Conservation (phyloP, 1,139 yeast species). For the Petasospora rhodanensis region DNA sequence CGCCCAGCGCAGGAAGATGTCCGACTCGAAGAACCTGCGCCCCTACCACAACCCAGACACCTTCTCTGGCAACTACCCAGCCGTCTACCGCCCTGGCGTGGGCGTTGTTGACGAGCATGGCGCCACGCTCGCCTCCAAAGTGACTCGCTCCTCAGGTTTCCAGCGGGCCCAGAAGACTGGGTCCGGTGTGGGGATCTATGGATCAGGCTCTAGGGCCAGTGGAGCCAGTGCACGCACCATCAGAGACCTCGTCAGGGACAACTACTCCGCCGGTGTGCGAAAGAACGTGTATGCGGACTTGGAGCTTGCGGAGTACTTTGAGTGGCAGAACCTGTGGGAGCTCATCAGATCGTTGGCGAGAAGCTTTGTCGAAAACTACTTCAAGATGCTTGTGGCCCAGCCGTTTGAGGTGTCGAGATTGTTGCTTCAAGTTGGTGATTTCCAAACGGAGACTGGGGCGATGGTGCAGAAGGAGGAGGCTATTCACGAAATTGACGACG, state of each 20-base stretch:
- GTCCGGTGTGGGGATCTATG: too few relatives aligned
- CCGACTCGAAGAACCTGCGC: slow-evolving; percentile 33
- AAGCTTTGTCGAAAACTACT: slow-evolving; percentile 64
- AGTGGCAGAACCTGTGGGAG: slow-evolving; percentile 51
- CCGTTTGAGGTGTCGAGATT: slow-evolving; percentile 86
- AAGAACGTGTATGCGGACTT: slow-evolving; percentile 55
- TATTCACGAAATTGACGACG: slow-evolving; percentile 35
- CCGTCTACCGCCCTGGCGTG: slow-evolving; percentile 54
- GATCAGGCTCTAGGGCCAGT: too few relatives aligned
- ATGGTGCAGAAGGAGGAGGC: slow-evolving; percentile 32
- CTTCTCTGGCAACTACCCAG: slow-evolving; percentile 64
- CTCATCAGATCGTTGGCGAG: slow-evolving; percentile 48
- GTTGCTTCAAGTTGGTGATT: slow-evolving; percentile 74
- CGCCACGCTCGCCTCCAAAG: slow-evolving; percentile 33
- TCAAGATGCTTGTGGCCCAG: slow-evolving; percentile 66
- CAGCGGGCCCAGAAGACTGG: slow-evolving; percentile 1
- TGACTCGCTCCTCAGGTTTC: slow-evolving; percentile 17
- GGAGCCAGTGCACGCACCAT: slow-evolving; percentile 6
- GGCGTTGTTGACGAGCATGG: slow-evolving; percentile 45
- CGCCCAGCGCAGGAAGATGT: slow-evolving; percentile 4
- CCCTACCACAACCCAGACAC: slow-evolving; percentile 73
- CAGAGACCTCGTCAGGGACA: slow-evolving; percentile 21
- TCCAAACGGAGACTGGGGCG: slow-evolving; percentile 25
- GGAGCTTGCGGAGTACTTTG: slow-evolving; percentile 66
- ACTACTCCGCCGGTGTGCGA: slow-evolving; percentile 21